These are phyloP conservation scores for Nicotiana noctiflora DNA, from an alignment of 257 asterid genomes.

Conservation along the genomic window DNA sequence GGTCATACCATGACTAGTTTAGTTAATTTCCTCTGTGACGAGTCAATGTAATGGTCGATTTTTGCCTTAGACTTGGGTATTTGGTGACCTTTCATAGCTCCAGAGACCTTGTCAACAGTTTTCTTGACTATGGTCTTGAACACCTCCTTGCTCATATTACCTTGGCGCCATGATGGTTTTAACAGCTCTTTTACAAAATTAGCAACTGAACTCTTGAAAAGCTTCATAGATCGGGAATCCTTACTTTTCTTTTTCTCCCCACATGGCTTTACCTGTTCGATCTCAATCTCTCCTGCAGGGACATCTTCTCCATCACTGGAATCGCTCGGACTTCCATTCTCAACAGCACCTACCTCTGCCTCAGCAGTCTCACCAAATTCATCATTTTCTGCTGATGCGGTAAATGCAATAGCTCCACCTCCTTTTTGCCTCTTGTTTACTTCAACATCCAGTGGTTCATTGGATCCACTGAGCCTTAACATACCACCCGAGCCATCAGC, in stretches of 20 bases:
- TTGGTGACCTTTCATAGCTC: constrained; percentile 77
- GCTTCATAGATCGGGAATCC: constrained; percentile 62
- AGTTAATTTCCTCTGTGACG: constrained; percentile 81
- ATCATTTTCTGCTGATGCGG: constrained; percentile 45
- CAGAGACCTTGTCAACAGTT: constrained; percentile 98
- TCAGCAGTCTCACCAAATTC: constrained; percentile 90
- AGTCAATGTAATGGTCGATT: constrained; percentile 75
- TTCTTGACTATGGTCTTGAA: constrained; percentile 97
- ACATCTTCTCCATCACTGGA: constrained; percentile 40
- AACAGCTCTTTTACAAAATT: constrained; percentile 85
- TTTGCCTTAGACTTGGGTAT: constrained; percentile 82
- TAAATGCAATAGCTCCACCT: constrained; percentile 30
- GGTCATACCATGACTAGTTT: constrained; percentile 91
- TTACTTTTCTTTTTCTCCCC: constrained; percentile 56
- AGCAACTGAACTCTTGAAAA: constrained; percentile 70
- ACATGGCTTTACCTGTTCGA: constrained; percentile 58
- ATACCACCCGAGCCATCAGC: constrained; percentile 53
- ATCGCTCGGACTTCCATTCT: constrained; percentile 58
- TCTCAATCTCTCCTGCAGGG: constrained; percentile 60
- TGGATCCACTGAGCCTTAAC: constrained; percentile 38
- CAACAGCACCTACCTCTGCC: constrained; percentile 64
- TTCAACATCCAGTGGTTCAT: constrained; percentile 38
- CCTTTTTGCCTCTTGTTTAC: constrained; percentile 34
- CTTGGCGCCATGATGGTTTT: constrained; percentile 99
- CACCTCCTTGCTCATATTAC: constrained; percentile 98